Evolutionary conservation across 805 yeast genomes (phyloP), one percentile per base, ranked within the genome.

Genomic region (Kodamaea fukazawae): DNA sequence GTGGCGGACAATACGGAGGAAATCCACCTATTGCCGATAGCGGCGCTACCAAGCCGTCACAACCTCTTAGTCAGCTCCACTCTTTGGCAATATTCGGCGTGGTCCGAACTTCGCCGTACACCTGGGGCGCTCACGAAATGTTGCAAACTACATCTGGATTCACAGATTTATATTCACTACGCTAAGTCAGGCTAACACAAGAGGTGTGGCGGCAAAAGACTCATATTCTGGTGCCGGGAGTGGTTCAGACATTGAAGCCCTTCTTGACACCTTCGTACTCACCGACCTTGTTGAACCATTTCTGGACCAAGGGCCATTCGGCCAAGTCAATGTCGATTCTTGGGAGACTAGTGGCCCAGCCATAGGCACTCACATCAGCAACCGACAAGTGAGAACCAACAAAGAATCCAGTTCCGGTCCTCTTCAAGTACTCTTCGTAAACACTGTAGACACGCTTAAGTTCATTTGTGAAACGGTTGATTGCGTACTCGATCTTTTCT

Each of bases 351-450:
- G 28, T 29, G 22, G 58, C 61, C 84, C 83, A 78, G 2, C 76
- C 69, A 44, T 59, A 67, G 4, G 68, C 55, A 8, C 69, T 66
- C 32, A 79, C 57, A 56, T 83, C 91, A 4, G 85, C 85, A 47
- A 78, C 70, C 10, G 80, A 65, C 35, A 80, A 51, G 37, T 73
- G 76, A 45, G 75, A 75, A 32, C 86, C 84, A 37, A 79, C 86
- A 17, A 81, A 60, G 60, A 61, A 83, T 13, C 37, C 42, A 4
- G 58, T 55, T 20, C 58, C 57, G 23, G 62, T 60, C 38, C 69
- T 59, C 30, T 60, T 58, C 49, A 81, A 61, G 53, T 75, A 71
- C 29, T 60, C 65, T 47, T 81, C 82, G 44, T 71, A 57, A 23
- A 81, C 85, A 7, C 76, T 71, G 46, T 69, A 71, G 32, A 80